A percentile compares a stretch with the other conserved stretches of the same genome.
These are phyloP conservation scores for Aspergillus pseudoviridinutans DNA, from an alignment of 2,329 filamentous ascomycete species.

Conservation along the genomic window DNA sequence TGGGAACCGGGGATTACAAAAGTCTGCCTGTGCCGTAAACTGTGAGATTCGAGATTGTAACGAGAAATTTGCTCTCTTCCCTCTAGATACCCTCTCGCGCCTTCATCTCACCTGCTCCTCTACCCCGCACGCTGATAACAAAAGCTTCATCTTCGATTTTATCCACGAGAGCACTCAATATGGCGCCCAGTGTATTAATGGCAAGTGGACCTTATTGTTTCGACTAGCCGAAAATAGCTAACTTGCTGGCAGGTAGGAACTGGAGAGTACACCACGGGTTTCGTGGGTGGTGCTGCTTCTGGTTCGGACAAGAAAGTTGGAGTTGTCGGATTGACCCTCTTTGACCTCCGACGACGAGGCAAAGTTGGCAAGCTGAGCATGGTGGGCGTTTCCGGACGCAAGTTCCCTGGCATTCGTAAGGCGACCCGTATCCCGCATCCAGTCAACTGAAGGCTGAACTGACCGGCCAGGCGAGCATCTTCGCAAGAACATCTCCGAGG, in stretches of 20 bases:
- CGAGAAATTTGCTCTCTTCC: not conserved
- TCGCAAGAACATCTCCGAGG: constrained; percentile 78
- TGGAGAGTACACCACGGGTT: constrained; percentile 95
- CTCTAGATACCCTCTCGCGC: not conserved
- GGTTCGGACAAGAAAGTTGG: constrained; percentile 94
- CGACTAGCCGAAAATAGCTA: constrained; percentile 2
- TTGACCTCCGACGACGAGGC: constrained; percentile 80
- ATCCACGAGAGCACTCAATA: constrained; percentile 23
- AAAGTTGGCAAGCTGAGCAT: constrained; percentile 84
- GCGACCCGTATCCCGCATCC: constrained; percentile 11
- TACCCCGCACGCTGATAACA: not conserved
- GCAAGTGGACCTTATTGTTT: constrained; percentile 38
- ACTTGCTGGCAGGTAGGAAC: constrained; percentile 64
- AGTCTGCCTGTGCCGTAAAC: not conserved
- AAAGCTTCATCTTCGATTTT: not conserved
- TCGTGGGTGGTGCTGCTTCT: constrained; percentile 77
- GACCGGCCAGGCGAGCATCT: constrained; percentile 66
- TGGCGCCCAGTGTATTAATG: constrained; percentile 66
- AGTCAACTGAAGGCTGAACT: constrained; percentile 7
- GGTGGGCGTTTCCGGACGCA: constrained; percentile 83
- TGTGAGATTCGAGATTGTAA: not conserved
- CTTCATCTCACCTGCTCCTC: not conserved
- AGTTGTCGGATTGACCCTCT: constrained; percentile 84
- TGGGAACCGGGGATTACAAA: not conserved
- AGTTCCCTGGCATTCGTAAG: constrained; percentile 87